phyloP scores from a whole-genome alignment of 176 grass and related monocot genomes.

The Aechmea fasciata region DNA sequence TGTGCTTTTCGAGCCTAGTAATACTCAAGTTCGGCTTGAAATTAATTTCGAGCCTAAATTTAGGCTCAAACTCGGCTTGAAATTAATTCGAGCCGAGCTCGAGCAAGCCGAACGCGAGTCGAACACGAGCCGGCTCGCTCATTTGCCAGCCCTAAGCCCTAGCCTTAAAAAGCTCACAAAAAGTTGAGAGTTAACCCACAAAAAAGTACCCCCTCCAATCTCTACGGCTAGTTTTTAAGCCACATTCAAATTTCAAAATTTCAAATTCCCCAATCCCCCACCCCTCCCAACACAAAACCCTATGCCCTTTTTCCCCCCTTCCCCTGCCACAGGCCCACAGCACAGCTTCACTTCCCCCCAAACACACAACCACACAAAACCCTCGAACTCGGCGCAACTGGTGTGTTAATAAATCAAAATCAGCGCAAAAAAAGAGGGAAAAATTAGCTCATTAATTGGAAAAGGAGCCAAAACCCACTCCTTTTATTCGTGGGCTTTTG shows the following conservation, averaged over 20 bases:
- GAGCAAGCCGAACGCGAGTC: too few relatives aligned
- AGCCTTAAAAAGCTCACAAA: too few relatives aligned
- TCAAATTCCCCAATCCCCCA: conserved; percentile 1
- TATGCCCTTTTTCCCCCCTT: background rate
- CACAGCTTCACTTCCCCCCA: background rate
- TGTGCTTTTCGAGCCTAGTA: too few relatives aligned
- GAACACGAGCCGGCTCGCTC: too few relatives aligned
- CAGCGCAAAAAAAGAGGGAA: background rate
- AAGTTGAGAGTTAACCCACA: too few relatives aligned
- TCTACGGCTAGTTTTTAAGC: background rate
- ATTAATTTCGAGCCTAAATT: too few relatives aligned
- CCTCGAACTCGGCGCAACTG: conserved; percentile 16
- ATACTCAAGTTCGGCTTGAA: too few relatives aligned
- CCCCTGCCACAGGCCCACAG: too few relatives aligned
- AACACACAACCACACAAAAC: background rate
- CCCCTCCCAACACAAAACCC: background rate
- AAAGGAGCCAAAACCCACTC: background rate
- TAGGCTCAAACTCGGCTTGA: too few relatives aligned
- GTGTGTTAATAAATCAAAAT: conserved; percentile 15
- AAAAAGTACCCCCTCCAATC: background rate
- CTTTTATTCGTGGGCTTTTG: background rate
- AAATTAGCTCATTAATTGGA: background rate
- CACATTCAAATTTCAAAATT: conserved; percentile 25
- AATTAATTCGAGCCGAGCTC: too few relatives aligned
- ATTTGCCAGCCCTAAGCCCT: too few relatives aligned